Evolutionary conservation across 257 asterid species (phyloP).

Genomic region (Plectranthus barbatus): DNA sequence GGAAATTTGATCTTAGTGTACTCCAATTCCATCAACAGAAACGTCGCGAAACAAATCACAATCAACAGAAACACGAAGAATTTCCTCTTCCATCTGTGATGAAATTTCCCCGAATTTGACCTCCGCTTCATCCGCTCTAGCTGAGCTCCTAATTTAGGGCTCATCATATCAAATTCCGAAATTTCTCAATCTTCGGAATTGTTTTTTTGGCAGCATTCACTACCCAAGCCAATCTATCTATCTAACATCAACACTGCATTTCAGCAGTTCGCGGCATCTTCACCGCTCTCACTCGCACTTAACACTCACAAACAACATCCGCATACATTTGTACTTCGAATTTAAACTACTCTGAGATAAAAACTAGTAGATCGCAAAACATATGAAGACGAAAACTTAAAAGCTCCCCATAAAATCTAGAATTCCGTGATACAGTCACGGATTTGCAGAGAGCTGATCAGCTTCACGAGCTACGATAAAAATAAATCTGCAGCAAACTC

Average conservation of each 20-base stretch:
- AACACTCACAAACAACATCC: background rate
- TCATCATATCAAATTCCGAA: conserved; percentile 5
- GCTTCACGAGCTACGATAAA: conserved; percentile 21
- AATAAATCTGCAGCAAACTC: background rate
- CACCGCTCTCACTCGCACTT: background rate
- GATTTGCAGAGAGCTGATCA: conserved; percentile 14
- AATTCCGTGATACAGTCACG: conserved; percentile 22
- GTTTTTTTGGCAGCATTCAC: background rate
- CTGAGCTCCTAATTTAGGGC: conserved; percentile 17
- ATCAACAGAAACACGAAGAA: conserved; percentile 37
- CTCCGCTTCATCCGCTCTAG: conserved; percentile 35
- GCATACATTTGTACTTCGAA: background rate
- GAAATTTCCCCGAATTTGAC: conserved; percentile 49
- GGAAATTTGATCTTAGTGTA: conserved; percentile 45
- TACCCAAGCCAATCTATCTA: background rate
- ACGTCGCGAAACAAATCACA: conserved; percentile 43
- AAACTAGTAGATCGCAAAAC: conserved; percentile 15
- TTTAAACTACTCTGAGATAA: background rate
- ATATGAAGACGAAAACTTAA: background rate
- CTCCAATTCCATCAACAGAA: conserved; percentile 61
- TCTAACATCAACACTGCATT: conserved; percentile 1
- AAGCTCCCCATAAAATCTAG: background rate
- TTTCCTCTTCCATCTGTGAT: conserved; percentile 64
- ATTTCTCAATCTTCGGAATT: background rate
- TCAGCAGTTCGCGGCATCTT: background rate